Percentiles rank a stretch among this genome's conserved stretches.
Conservation (phyloP, 768 basidiomycete genomes). For the Leccinum pellstonianum region DNA sequence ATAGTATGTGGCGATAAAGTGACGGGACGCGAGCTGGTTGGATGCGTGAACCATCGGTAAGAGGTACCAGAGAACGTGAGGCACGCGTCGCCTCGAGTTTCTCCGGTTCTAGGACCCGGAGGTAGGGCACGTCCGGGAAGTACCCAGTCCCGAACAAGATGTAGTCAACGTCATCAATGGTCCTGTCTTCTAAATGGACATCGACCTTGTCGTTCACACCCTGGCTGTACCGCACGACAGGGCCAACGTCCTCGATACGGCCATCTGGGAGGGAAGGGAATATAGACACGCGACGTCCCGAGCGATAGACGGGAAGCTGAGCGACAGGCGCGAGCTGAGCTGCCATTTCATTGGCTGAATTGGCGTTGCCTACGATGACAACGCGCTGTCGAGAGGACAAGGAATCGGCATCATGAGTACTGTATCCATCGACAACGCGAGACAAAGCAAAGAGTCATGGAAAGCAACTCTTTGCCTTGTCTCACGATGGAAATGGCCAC, state of each 20-base stretch:
- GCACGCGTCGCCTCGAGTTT: neutral
- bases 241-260: slow-evolving; percentile 43
- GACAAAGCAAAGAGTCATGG: neutral
- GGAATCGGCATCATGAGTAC: neutral
- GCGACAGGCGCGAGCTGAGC: slow-evolving; percentile 43
- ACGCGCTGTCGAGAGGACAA: slow-evolving; percentile 34
- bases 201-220: slow-evolving; percentile 28
- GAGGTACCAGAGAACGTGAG: slow-evolving; percentile 20
- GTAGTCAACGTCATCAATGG: slow-evolving; percentile 40
- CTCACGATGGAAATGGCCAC: neutral
- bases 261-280: slow-evolving; percentile 44
- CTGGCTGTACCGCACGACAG: slow-evolving; percentile 36
- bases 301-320: slow-evolving; percentile 44
- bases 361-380: slow-evolving; percentile 50
- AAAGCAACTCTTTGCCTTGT: neutral
- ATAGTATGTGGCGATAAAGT: slow-evolving; percentile 45
- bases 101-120: slow-evolving; percentile 32
- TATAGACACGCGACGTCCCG: slow-evolving; percentile 42
- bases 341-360: slow-evolving; percentile 53
- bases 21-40: slow-evolving; percentile 41
- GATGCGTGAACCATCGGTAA: slow-evolving; percentile 27
- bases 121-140: slow-evolving; percentile 39
- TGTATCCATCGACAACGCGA: neutral
- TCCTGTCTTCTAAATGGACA: slow-evolving; percentile 37
- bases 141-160: slow-evolving; percentile 51